Evolutionary conservation across 164 flowering plant genomes (phyloP), one percentile per base, ranked within the genome.

Genomic region (Cinnamomum chago): DNA sequence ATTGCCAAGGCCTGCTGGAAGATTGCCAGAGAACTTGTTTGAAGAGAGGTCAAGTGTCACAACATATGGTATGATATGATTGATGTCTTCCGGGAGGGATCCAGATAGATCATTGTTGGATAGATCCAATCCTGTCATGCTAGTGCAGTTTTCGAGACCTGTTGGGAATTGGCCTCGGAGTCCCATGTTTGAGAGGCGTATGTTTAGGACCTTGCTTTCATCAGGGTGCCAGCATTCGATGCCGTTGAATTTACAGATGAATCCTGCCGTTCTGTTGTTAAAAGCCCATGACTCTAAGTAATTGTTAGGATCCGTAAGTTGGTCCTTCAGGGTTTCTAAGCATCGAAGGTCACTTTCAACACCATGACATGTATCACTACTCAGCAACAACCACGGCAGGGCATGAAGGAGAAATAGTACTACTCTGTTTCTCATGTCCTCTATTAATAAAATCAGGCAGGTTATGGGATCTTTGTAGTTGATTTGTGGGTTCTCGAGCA

Each of bases 171-270:
- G 77, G 55, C 98, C 98, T 77, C 81, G 77, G 15, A 94, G 87
- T 18, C 88, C 93, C 86, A 88, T 79, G 73, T 79, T 83, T 0
- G 88, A 52, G 27, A 94, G 87, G 47, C 58, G 66, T 65, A 94
- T 79, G 60, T 84, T 90, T 40, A 92, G 65, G n/a, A 94, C 94
- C 80, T 62, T 86, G 76, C 77, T 88, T 83, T 94, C 98, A 50
- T 87, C 83, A 0, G 83, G 80, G 73, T 92, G 94, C 98, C 98
- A 94, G 72, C 98, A 94, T 0, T 87, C 87, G 13, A 94, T 76
- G 28, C 98, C 98, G 13, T 22, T 33, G 79, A 90, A 94, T 20
- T 67, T 83, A 72, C 97, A 94, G 79, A 94, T 90, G 75, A 77
- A 87, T 0, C 95, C 96, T 70, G 87, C 88, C 1, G 85, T 82